These are phyloP conservation scores for Colletotrichum nymphaeae DNA, from an alignment of 2,329 filamentous ascomycete species.

Conservation along the genomic window DNA sequence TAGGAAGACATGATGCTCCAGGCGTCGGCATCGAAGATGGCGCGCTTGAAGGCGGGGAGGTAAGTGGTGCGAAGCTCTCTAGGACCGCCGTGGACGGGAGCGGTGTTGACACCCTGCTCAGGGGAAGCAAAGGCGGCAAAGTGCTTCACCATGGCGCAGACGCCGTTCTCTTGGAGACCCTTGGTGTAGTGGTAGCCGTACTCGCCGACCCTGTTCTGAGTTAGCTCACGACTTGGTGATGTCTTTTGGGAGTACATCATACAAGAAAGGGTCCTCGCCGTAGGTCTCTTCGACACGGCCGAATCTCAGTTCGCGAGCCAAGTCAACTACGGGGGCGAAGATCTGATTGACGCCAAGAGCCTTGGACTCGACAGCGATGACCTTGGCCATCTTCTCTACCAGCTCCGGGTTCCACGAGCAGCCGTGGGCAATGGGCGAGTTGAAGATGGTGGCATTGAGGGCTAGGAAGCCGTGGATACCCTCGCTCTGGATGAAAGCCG, in stretches of 20 bases:
- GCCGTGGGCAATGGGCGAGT: slow-evolving; percentile 78
- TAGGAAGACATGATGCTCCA: slow-evolving; percentile 81
- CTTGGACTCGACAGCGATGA: slow-evolving; percentile 73
- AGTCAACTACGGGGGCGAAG: slow-evolving; percentile 77
- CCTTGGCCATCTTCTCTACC: slow-evolving; percentile 73
- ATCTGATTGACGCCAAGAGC: slow-evolving; percentile 79
- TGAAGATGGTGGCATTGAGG: slow-evolving; percentile 82
- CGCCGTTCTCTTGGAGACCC: slow-evolving; percentile 72
- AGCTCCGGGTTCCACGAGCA: slow-evolving; percentile 77
- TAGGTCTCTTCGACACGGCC: slow-evolving; percentile 81
- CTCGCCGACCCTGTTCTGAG: slow-evolving; percentile 63
- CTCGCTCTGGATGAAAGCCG: slow-evolving; percentile 79
- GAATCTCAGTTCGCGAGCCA: slow-evolving; percentile 77
- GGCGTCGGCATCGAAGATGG: slow-evolving; percentile 77
- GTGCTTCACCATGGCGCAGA: slow-evolving; percentile 81
- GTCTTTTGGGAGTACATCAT: slow-evolving; percentile 23
- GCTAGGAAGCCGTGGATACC: slow-evolving; percentile 80
- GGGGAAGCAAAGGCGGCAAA: slow-evolving; percentile 77
- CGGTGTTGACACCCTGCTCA: slow-evolving; percentile 79
- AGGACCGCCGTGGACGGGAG: slow-evolving; percentile 64
- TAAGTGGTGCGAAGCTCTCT: slow-evolving; percentile 66
- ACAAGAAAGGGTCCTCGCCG: slow-evolving; percentile 75
- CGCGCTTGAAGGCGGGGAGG: slow-evolving; percentile 72
- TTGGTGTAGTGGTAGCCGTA: slow-evolving; percentile 69
- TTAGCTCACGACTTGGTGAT: not conserved